Evolutionary conservation across 805 yeast genomes (phyloP).

Genomic region (Sugiyamaella boreocaroliniensis): DNA sequence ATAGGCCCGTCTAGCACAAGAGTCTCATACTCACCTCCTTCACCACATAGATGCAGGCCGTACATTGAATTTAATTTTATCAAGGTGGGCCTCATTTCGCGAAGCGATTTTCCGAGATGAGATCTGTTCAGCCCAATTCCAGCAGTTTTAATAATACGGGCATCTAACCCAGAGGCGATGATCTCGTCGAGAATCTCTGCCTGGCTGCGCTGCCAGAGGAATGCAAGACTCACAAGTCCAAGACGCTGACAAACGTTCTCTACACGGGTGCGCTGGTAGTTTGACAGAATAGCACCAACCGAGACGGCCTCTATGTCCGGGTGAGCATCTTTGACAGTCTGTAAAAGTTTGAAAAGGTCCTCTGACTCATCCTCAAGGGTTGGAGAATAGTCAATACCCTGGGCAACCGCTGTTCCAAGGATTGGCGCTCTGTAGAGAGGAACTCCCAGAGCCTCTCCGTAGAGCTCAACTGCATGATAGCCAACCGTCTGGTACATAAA

Average conservation of each 20-base stretch:
- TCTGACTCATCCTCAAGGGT: constrained; percentile 82
- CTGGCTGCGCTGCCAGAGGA: constrained; percentile 88
- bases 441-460: constrained; percentile 63
- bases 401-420: constrained; percentile 55
- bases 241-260: constrained; percentile 80
- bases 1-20: constrained; percentile 87
- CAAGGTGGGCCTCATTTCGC: constrained; percentile 54
- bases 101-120: constrained; percentile 65
- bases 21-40: constrained; percentile 97
- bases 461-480: constrained; percentile 61
- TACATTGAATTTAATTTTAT: constrained; percentile 48
- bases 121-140: constrained; percentile 68
- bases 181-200: constrained; percentile 73
- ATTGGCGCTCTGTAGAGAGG: constrained; percentile 74
- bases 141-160: constrained; percentile 85
- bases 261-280: constrained; percentile 91
- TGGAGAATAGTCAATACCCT: constrained; percentile 57
- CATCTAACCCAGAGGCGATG: constrained; percentile 62
- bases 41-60: constrained; percentile 94
- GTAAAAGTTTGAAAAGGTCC: constrained; percentile 56
- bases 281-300: constrained; percentile 92
- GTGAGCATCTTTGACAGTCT: constrained; percentile 41
- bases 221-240: constrained; percentile 63
- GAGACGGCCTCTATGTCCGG: constrained; percentile 82
- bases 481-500: constrained; percentile 99